Percentiles rank a stretch among this genome's conserved stretches.
Conservation (phyloP, 2,329 filamentous ascomycete genomes). For the Claviceps humidiphila region DNA sequence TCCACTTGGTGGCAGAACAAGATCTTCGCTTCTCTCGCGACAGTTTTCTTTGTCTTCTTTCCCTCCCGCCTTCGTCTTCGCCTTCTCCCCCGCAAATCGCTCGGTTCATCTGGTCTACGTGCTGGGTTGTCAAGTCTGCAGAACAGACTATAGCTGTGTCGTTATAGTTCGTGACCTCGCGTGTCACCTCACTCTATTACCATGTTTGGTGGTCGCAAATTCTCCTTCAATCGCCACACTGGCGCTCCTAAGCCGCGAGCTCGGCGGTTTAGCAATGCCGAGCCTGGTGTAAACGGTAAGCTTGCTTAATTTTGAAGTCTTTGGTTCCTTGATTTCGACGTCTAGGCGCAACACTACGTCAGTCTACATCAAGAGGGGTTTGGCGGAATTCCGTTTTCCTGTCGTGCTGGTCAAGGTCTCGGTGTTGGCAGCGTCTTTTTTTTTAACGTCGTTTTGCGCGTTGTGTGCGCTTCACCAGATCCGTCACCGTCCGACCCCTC, state of each 20-base stretch:
- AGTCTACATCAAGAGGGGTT: no score
- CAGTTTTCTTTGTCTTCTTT: background rate
- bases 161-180: background rate
- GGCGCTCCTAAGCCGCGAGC: slow-evolving; percentile 41
- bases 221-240: slow-evolving; percentile 54
- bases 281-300: slow-evolving; percentile 44
- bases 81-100: background rate
- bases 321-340: background rate
- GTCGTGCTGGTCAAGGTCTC: background rate
- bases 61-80: background rate
- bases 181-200: slow-evolving; percentile 9
- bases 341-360: background rate
- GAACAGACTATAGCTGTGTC: background rate
- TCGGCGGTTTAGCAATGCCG: slow-evolving; percentile 45
- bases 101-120: background rate
- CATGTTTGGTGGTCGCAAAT: slow-evolving; percentile 47
- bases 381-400: background rate
- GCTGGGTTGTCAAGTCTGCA: background rate
- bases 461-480: background rate
- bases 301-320: slow-evolving; percentile 2
- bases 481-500: background rate
- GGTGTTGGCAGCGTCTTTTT: background rate
- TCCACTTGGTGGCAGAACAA: background rate
- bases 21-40: background rate
- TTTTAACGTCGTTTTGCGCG: background rate